Conservation (phyloP, 179 eudicot genomes). For the Spinacia oleracea region DNA sequence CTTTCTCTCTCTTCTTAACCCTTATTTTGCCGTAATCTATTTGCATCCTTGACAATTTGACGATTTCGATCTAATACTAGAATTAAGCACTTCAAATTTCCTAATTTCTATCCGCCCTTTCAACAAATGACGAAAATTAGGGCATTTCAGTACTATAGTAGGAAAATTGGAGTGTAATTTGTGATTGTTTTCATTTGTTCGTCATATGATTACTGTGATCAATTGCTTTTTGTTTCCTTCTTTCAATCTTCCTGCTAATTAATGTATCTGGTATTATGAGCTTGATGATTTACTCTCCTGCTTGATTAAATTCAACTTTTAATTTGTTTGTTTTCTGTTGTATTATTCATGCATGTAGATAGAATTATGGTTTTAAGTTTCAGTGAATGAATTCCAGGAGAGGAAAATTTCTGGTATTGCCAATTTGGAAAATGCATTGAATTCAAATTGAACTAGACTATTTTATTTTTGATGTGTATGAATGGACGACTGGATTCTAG, state of each 20-base stretch:
- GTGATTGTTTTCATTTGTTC: not conserved
- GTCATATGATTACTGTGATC: too few relatives aligned
- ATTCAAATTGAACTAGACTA: too few relatives aligned
- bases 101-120: not conserved
- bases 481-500: not conserved
- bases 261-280: too few relatives aligned
- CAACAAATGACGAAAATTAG: not conserved
- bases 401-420: not conserved
- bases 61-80: not conserved
- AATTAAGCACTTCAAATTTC: not conserved
- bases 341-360: not conserved
- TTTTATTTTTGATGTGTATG: not conserved
- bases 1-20: constrained; percentile 7
- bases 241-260: not conserved
- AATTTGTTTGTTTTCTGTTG: too few relatives aligned
- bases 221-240: too few relatives aligned
- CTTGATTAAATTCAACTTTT: not conserved
- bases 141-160: not conserved
- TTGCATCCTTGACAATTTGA: not conserved
- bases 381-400: too few relatives aligned
- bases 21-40: not conserved
- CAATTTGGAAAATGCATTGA: not conserved
- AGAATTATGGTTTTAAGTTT: too few relatives aligned
- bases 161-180: not conserved
- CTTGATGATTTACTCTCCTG: too few relatives aligned